Percentiles rank a stretch among this genome's conserved stretches.
Conservation (phyloP, 192 early-diverging fungal genomes). For the Coemansia sp. region DNA sequence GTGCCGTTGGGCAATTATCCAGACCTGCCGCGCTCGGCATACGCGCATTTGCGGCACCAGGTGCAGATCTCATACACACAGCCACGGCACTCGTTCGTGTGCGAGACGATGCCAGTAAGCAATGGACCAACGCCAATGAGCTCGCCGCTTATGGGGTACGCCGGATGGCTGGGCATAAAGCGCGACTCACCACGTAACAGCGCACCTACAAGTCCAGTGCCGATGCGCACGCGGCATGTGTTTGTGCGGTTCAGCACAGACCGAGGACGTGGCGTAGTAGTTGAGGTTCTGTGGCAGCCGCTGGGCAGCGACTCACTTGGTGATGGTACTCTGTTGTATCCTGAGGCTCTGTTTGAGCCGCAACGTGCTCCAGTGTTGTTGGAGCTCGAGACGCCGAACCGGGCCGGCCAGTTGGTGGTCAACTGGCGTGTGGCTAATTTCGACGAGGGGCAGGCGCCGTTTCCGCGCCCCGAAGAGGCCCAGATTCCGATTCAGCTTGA, state of each 20-base stretch:
- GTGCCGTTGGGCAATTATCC: conserved; percentile 33
- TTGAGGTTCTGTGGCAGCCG: conserved; percentile 43
- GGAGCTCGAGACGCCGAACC: conserved; percentile 48
- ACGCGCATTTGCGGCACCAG: conserved; percentile 30
- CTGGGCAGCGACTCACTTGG: conserved; percentile 8
- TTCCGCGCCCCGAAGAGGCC: conserved; percentile 42
- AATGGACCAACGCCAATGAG: conserved; percentile 28
- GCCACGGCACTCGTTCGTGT: conserved; percentile 37
- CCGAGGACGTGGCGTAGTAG: conserved; percentile 46
- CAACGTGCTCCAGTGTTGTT: conserved; percentile 48
- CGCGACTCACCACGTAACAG: conserved; percentile 17
- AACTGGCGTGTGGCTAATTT: conserved; percentile 53
- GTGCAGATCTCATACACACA: conserved; percentile 36
- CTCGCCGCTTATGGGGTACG: conserved; percentile 33
- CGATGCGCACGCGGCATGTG: conserved; percentile 14
- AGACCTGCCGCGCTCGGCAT: conserved; percentile 47
- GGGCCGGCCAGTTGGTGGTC: conserved; percentile 29
- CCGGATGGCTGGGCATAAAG: conserved; percentile 46
- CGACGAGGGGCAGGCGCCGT: conserved; percentile 55
- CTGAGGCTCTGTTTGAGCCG: conserved; percentile 44
- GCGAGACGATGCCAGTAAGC: conserved; percentile 19
- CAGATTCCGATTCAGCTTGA: conserved; percentile 45
- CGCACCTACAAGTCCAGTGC: not conserved
- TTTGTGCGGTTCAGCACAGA: conserved; percentile 44
- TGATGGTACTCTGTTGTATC: conserved; percentile 36